phyloP scores from a whole-genome alignment of 1,284 basidiomycete species.

The Apiotrichum gamsii region DNA sequence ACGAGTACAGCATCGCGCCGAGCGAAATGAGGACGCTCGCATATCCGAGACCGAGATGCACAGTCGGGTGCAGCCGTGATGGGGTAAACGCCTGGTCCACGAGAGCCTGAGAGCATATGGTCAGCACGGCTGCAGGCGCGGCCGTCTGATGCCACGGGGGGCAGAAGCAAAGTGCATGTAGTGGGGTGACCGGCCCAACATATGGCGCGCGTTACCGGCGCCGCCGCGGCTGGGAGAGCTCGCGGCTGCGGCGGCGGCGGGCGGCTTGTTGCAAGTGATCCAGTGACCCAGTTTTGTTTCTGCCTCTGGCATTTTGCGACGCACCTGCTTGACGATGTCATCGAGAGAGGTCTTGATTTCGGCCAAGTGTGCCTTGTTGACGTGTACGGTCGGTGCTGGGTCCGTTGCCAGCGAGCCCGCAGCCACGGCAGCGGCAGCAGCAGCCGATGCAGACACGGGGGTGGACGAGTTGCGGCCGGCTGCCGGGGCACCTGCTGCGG shows the following conservation, averaged over 20 bases:
- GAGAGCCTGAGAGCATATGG: constrained; percentile 60
- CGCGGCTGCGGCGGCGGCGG: no score
- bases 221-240: no score
- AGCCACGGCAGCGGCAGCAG: background rate
- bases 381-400: constrained; percentile 54
- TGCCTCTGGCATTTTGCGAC: constrained; percentile 48
- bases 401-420: constrained; percentile 25
- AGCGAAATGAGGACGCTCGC: constrained; percentile 69
- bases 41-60: constrained; percentile 77
- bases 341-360: constrained; percentile 88
- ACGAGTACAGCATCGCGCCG: constrained; percentile 74
- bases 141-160: no score
- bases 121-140: no score
- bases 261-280: no score
- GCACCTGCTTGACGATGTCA: constrained; percentile 78
- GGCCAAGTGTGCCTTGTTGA: constrained; percentile 71
- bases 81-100: constrained; percentile 74
- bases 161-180: no score
- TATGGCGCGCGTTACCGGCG: no score
- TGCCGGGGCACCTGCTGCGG: background rate
- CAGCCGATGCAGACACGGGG: background rate
- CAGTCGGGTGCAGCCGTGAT: constrained; percentile 75
- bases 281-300: no score
- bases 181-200: no score
- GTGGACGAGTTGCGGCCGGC: background rate